Conservation (phyloP, 106 monocot genomes). For the Chionographis japonica region DNA sequence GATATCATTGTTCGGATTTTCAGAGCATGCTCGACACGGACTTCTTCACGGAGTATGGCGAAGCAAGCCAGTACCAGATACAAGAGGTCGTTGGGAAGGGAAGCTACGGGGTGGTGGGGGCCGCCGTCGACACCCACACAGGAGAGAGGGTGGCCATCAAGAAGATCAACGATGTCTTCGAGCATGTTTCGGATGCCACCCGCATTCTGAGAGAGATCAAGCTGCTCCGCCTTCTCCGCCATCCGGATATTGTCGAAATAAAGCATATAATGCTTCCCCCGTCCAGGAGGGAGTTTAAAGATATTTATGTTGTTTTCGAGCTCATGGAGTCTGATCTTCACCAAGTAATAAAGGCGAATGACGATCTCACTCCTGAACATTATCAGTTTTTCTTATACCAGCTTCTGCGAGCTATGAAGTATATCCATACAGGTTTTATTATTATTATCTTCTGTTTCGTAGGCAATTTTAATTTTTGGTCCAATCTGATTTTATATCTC, state of each 20-base stretch:
- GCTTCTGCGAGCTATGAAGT: constrained; percentile 64
- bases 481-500: not conserved
- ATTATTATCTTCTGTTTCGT: not conserved
- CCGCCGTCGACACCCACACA: constrained; percentile 58
- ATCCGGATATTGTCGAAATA: constrained; percentile 71
- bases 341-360: constrained; percentile 77
- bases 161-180: constrained; percentile 74
- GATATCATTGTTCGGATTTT: not conserved
- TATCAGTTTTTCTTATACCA: constrained; percentile 70
- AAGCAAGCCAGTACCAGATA: constrained; percentile 63
- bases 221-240: constrained; percentile 53
- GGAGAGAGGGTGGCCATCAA: constrained; percentile 67
- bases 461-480: not conserved
- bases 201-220: constrained; percentile 70
- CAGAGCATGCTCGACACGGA: constrained; percentile 41
- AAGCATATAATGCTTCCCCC: constrained; percentile 83
- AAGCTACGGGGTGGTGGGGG: constrained; percentile 72
- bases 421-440: constrained; percentile 60
- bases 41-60: constrained; percentile 77
- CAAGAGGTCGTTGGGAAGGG: constrained; percentile 75
- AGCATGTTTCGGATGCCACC: constrained; percentile 75
- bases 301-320: constrained; percentile 82
- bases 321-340: constrained; percentile 78
- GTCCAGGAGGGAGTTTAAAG: constrained; percentile 60
- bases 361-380: constrained; percentile 66